Evolutionary conservation across 371 early-diverging fungal species (phyloP).

Genomic region (Capillidium heterosporum): DNA sequence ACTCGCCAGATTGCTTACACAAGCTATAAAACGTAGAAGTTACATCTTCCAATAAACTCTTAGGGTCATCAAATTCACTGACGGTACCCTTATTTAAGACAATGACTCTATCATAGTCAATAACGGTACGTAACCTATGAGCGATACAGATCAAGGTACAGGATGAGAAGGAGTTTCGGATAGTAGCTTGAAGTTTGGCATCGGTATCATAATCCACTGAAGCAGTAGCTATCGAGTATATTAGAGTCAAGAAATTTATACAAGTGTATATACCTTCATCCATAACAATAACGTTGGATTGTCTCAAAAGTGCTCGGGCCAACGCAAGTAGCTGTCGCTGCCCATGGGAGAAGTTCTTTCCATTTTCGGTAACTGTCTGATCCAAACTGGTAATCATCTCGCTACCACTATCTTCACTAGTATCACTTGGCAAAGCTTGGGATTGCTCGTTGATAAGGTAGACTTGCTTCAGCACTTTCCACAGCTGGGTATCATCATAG

Average conservation of each 20-base stretch:
- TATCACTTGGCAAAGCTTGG: too few species aligned
- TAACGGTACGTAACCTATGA: conserved; percentile 68
- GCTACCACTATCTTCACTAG: conserved; percentile 29
- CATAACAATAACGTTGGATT: conserved; percentile 49
- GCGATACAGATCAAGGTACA: conserved; percentile 89
- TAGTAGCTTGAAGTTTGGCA: conserved; percentile 57
- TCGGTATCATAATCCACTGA: conserved; percentile 73
- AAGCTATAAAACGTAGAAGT: too few species aligned
- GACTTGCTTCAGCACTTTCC: conserved; percentile 60
- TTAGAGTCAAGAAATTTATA: too few species aligned
- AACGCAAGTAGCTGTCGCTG: conserved; percentile 71
- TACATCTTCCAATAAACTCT: conserved; percentile 10
- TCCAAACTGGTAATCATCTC: conserved; percentile 48
- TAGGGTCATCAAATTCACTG: conserved; percentile 21
- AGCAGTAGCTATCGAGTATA: too few species aligned
- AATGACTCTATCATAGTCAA: conserved; percentile 49
- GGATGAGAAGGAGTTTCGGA: conserved; percentile 65
- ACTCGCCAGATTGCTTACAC: too few species aligned
- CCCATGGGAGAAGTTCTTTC: conserved; percentile 61
- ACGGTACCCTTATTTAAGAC: conserved; percentile 23
- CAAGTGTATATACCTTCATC: too few species aligned
- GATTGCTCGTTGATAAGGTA: too few species aligned
- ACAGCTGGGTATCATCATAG: conserved; percentile 54
- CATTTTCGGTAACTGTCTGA: conserved; percentile 32
- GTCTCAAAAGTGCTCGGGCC: conserved; percentile 62